Base-by-base conservation (phyloP, 768 basidiomycete genomes). In the Lepiota venenata region DNA sequence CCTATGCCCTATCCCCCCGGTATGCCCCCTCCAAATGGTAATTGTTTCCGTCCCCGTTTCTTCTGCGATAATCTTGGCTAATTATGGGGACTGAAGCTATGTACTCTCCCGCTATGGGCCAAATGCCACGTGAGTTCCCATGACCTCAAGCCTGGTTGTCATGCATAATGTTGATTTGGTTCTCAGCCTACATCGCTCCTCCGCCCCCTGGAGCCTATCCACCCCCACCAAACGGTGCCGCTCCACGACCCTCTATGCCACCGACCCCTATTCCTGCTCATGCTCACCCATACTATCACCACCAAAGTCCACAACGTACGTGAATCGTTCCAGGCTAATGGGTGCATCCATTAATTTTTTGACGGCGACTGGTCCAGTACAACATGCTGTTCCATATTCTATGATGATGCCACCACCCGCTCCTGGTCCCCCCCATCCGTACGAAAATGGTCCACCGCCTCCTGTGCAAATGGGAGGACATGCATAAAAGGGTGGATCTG, bases 361-460 rank as follows among this genome's bases (percentile, higher is more conserved):
- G 20, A 3, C 21, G 44, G 12, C 35, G 49, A 50, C 32, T 27
- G 22, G 60, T 64, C 58, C 71, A 93, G 91, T 93, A 67, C 85
- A 85, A 69, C 91, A 92, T 62, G 88, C 91, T 32, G 83, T 89
- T 59, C 87, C 88, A 44, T 93, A 93, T 67, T 86, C 81, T n/a
- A 89, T 91, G 87, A 93, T 93, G 89, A 91, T 91, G 87, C 87
- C 84, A 52, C 86, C 86, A 6, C 84, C 85, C 48, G 80, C 76
- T 54, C 79, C 85, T 49, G 80, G 75, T 54, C 79, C 74, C 38
- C 86, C 85, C 58, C 90, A 91, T 64, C 80, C 79, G 32, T 92
- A 91, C 69, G 88, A 92, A 43, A 82, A 78, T 56, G 81, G 79
- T 15, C 82, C 83, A 55, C 80, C 84, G 32, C 83, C 80, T 50